These are phyloP conservation scores for Talaromyces rugulosus DNA, from an alignment of 2,329 filamentous ascomycete genomes.

Conservation along the genomic window DNA sequence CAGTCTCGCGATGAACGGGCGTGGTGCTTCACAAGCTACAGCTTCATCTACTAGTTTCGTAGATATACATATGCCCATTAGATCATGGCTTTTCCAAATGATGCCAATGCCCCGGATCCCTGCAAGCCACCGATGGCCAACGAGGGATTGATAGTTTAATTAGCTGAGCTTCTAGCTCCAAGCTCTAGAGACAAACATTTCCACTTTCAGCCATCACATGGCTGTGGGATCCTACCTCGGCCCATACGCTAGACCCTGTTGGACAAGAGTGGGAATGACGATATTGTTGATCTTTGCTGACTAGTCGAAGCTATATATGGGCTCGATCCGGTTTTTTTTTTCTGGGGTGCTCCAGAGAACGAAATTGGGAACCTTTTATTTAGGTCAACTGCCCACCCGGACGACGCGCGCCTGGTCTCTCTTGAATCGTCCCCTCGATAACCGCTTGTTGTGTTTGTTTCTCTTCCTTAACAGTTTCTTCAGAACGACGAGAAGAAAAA, in stretches of 20 bases:
- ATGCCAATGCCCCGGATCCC: neutral
- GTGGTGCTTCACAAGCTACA: neutral
- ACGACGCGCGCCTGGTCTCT: neutral
- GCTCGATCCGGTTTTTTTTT: neutral
- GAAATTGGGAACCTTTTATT: conserved; percentile 1
- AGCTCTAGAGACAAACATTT: neutral
- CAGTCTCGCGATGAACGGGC: neutral
- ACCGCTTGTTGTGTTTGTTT: neutral
- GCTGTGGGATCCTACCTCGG: neutral
- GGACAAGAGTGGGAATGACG: neutral
- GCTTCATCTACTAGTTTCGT: neutral
- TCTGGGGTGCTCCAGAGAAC: neutral
- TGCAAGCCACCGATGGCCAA: neutral
- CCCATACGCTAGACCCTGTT: neutral
- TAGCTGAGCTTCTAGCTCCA: neutral
- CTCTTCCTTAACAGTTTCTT: neutral
- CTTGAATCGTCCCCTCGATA: neutral
- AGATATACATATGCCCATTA: neutral
- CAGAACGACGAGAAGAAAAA: neutral
- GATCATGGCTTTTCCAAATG: neutral
- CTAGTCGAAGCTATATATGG: neutral
- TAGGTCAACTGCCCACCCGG: neutral
- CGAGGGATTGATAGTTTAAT: neutral
- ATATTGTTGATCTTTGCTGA: neutral
- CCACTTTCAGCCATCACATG: neutral